Percentiles rank a stretch among this genome's conserved stretches.
Conservation (phyloP, 768 basidiomycete species). For the Termitomyces titanicus region DNA sequence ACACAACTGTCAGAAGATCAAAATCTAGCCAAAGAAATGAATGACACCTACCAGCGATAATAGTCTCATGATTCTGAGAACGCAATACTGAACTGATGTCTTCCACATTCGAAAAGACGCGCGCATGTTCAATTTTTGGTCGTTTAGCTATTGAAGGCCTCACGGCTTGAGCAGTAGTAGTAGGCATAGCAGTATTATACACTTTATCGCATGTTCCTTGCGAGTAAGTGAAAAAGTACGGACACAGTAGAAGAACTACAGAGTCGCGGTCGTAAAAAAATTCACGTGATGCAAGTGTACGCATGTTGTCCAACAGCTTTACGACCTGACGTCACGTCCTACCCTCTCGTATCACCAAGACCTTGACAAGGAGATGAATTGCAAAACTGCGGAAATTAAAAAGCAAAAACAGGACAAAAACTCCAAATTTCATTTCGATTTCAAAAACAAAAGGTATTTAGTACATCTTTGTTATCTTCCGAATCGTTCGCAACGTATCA, state of each 20-base stretch:
- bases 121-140: neutral
- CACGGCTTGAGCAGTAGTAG: neutral
- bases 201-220: neutral
- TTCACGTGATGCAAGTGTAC: neutral
- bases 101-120: constrained; percentile 19
- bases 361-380: too few relatives aligned
- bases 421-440: neutral
- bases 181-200: neutral
- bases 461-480: neutral
- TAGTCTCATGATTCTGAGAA: constrained; percentile 27
- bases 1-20: constrained; percentile 10
- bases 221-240: too few relatives aligned
- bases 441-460: neutral
- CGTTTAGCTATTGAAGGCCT: neutral
- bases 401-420: neutral
- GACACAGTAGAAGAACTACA: too few relatives aligned
- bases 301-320: neutral
- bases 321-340: neutral
- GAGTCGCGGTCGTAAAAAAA: neutral
- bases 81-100: constrained; percentile 31
- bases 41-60: constrained; percentile 27
- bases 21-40: neutral
- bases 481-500: neutral
- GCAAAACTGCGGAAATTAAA: neutral
- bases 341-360: too few relatives aligned